Evolutionary conservation across 2,329 filamentous ascomycete genomes (phyloP).

Genomic region (Domatiomyces catenatus): DNA sequence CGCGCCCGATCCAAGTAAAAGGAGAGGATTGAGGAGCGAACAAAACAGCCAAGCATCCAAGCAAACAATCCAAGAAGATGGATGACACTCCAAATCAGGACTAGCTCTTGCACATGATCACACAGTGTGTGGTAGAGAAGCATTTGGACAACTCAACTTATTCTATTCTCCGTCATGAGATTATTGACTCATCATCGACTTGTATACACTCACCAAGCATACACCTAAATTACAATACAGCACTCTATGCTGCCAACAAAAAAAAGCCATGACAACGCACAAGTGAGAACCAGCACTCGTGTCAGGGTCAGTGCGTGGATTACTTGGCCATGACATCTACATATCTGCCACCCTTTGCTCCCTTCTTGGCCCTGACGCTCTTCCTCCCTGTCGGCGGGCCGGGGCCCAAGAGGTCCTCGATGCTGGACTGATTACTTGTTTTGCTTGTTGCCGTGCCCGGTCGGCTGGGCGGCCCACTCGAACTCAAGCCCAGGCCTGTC

Average conservation of each 20-base stretch:
- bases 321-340: conserved; percentile 84
- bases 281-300: not conserved
- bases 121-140: too few species aligned
- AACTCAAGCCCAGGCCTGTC: conserved; percentile 7
- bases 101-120: too few species aligned
- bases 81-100: too few species aligned
- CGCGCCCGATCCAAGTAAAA: not conserved
- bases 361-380: conserved; percentile 44
- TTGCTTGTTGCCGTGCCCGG: conserved; percentile 74
- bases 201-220: too few species aligned
- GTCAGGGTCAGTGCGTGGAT: not conserved
- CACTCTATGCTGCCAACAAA: too few species aligned
- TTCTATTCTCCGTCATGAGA: too few species aligned
- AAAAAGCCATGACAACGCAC: not conserved
- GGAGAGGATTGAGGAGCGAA: not conserved
- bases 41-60: not conserved
- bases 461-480: conserved; percentile 28
- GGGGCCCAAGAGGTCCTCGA: conserved; percentile 78
- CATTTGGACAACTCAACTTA: too few species aligned
- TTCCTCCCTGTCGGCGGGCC: conserved; percentile 46
- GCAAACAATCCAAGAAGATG: too few species aligned
- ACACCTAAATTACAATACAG: too few species aligned
- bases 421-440: conserved; percentile 82
- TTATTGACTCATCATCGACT: too few species aligned
- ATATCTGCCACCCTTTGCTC: conserved; percentile 64